Percentiles rank a stretch among this genome's conserved stretches.
These are phyloP conservation scores for Neolentinus lepideus DNA, from an alignment of 1,284 basidiomycete species.

Conservation along the genomic window DNA sequence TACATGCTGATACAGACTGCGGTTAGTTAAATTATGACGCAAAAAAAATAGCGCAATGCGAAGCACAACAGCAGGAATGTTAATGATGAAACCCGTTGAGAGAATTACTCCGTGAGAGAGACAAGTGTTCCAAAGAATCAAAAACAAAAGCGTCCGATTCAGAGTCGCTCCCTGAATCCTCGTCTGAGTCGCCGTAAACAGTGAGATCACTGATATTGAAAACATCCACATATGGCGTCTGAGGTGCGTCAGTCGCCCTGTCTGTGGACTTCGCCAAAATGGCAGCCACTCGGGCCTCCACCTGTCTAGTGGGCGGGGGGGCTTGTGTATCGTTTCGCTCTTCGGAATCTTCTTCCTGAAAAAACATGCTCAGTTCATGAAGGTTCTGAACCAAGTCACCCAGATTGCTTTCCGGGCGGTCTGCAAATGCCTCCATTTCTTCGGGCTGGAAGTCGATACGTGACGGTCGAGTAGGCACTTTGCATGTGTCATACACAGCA, in stretches of 20 bases:
- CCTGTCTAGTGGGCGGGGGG: slow-evolving; percentile 43
- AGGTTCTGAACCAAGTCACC: slow-evolving; percentile 82
- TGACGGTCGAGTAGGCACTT: slow-evolving; percentile 65
- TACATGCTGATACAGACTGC: no score
- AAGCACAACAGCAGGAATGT: background rate
- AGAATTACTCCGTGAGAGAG: slow-evolving; percentile 15
- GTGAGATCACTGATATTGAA: slow-evolving; percentile 50
- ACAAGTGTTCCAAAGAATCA: slow-evolving; percentile 32
- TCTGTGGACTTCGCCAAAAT: slow-evolving; percentile 72
- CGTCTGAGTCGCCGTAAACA: slow-evolving; percentile 33
- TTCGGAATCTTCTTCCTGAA: slow-evolving; percentile 48
- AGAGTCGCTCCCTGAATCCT: slow-evolving; percentile 40
- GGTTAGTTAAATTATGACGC: background rate
- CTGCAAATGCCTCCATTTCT: slow-evolving; percentile 21
- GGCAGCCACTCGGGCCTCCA: slow-evolving; percentile 72
- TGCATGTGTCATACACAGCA: slow-evolving; percentile 81
- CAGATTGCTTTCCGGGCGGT: slow-evolving; percentile 58
- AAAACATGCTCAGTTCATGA: slow-evolving; percentile 82
- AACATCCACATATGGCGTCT: slow-evolving; percentile 72
- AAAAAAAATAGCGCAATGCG: background rate
- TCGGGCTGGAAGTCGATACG: slow-evolving; percentile 65
- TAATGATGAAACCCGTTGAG: background rate
- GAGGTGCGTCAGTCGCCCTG: slow-evolving; percentile 44
- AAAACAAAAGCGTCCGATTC: slow-evolving; percentile 67
- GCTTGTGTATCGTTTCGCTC: slow-evolving; percentile 14